Evolutionary conservation across 2,329 filamentous ascomycete species (phyloP), one percentile per base, ranked within the genome.

Genomic region (Penicillium glabrum): DNA sequence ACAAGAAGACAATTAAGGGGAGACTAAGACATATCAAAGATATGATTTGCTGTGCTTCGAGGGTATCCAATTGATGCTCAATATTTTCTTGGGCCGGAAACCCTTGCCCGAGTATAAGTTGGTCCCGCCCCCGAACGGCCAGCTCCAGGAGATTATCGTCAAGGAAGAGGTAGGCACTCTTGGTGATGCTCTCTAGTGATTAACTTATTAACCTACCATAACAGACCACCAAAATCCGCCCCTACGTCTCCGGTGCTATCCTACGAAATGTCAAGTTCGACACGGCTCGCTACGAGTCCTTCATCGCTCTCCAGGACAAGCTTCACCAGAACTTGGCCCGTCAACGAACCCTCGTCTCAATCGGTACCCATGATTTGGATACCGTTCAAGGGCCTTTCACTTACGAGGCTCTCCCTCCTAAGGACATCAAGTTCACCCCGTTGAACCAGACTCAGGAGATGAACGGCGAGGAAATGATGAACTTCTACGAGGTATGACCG

Each of bases 221-320:
- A 19, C 58, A 86, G 79, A 96, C 92, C 31, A 82, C 82, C 56
- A 84, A 87, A 75, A 87, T 99, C 66, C 86, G 95, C 49, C 93
- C 93, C 41, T 90, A 95, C 64, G 89, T 96, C 62, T 91, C 93
- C 16, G 92, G 89, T 60, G 92, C 93, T 47, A 90, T 99, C 63
- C 81, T 99, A 61, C 88, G 95, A 65, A 90, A 92, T 73, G 84
- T 99, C 80, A 91, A 88, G 70, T 98, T 99, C 82, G 93, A 90
- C 67, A 84, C 95, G 79, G 90, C 88, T 65, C 85, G 89, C 64
- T 99, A 99, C 76, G 91, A 96, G 67, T 97, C 92, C 70, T 99
- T 99, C 89, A 99, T 99, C 73, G 86, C 89, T 55, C 84, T 99
- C 47, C 95, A 99, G 80, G 96, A 99, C 79, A 99, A 99, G 81